Evolutionary conservation across 2,329 filamentous ascomycete species (phyloP).

Genomic region (Paraconiothyrium brasiliense): DNA sequence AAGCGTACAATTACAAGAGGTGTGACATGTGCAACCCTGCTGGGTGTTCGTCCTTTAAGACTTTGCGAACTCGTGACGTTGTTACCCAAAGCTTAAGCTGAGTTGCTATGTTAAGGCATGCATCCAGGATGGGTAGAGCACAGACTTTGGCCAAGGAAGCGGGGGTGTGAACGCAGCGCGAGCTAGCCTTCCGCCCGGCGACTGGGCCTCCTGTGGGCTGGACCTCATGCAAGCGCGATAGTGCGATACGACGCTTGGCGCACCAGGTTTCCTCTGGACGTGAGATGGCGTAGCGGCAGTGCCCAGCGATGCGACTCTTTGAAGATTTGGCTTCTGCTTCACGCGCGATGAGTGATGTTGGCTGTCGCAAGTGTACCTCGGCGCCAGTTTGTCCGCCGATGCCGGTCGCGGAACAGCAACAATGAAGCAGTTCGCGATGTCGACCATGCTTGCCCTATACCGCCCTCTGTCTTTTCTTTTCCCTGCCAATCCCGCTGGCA

Average conservation of each 20-base stretch:
- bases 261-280: constrained; percentile 4
- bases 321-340: background rate
- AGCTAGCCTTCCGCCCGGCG: constrained; percentile 9
- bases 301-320: constrained; percentile 3
- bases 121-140: constrained; percentile 7
- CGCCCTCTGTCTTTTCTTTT: background rate
- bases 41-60: constrained; percentile 1
- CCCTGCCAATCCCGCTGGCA: background rate
- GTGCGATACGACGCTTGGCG: constrained; percentile 13
- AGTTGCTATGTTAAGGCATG: constrained; percentile 14
- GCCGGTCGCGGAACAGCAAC: background rate
- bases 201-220: background rate
- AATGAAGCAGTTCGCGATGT: background rate
- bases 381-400: background rate
- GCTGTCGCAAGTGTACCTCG: background rate
- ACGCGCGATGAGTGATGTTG: background rate
- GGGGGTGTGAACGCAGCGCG: constrained; percentile 8
- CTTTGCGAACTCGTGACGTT: background rate
- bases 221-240: constrained; percentile 6
- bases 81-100: constrained; percentile 5
- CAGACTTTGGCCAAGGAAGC: constrained; percentile 8
- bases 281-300: constrained; percentile 11
- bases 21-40: background rate
- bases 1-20: background rate
- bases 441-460: background rate